Evolutionary conservation across 2,329 filamentous ascomycete genomes (phyloP).

Genomic region (Pseudogymnoascus verrucosus): DNA sequence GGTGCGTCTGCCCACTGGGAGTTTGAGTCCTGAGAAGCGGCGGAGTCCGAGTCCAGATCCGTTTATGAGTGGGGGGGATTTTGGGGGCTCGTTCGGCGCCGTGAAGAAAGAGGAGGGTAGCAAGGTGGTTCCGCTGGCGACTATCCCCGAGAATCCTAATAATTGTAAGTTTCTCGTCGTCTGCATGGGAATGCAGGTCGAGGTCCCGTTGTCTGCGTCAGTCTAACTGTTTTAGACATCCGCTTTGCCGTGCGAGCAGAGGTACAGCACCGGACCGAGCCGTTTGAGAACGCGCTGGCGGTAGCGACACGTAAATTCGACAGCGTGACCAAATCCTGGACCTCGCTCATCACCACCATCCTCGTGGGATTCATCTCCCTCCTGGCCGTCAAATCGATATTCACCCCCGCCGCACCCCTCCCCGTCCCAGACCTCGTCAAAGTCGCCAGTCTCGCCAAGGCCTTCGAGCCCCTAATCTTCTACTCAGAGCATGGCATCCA

Average conservation of each 20-base stretch:
- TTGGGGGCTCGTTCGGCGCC: slow-evolving; percentile 30
- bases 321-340: slow-evolving; percentile 59
- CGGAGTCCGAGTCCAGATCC: slow-evolving; percentile 47
- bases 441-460: slow-evolving; percentile 78
- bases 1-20: slow-evolving; percentile 37
- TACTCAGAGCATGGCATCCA: slow-evolving; percentile 84
- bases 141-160: slow-evolving; percentile 30
- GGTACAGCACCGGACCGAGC: slow-evolving; percentile 78
- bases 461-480: slow-evolving; percentile 90
- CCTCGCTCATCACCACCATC: slow-evolving; percentile 55
- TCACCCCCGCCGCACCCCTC: slow-evolving; percentile 57
- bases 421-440: slow-evolving; percentile 82
- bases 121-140: slow-evolving; percentile 7
- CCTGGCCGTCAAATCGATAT: slow-evolving; percentile 55
- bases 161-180: slow-evolving; percentile 38
- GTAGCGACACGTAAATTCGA: slow-evolving; percentile 54
- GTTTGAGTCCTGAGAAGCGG: slow-evolving; percentile 48
- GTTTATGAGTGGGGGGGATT: slow-evolving; percentile 28
- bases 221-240: slow-evolving; percentile 51
- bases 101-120: slow-evolving; percentile 23
- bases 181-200: not conserved
- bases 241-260: slow-evolving; percentile 82
- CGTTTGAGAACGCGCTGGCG: slow-evolving; percentile 65
- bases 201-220: not conserved
- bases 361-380: slow-evolving; percentile 57